A percentile compares a stretch with the other conserved stretches of the same genome.
These are phyloP conservation scores for Keithomyces neogunnii DNA, from an alignment of 2,329 filamentous ascomycete species.

Conservation along the genomic window DNA sequence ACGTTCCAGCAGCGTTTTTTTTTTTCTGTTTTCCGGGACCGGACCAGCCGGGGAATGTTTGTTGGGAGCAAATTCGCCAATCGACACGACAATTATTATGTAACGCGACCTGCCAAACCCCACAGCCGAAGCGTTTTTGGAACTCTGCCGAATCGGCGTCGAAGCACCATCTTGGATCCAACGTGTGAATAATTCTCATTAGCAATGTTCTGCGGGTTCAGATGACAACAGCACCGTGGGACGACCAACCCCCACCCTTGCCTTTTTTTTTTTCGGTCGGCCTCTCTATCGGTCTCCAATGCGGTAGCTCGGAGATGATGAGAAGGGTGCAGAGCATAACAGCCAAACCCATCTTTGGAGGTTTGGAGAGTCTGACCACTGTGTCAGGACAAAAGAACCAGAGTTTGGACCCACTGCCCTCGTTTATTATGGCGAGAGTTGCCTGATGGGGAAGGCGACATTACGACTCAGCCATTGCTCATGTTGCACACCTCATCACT, in stretches of 20 bases:
- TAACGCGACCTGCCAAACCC: not conserved
- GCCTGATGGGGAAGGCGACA: not conserved
- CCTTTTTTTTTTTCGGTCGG: not conserved
- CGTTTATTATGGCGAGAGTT: not conserved
- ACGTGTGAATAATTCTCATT: not conserved
- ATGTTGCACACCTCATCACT: no score
- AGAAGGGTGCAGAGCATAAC: no score
- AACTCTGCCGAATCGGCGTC: not conserved
- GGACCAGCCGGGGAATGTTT: not conserved
- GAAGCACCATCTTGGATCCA: not conserved
- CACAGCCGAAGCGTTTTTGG: conserved; percentile 4
- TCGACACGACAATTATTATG: not conserved
- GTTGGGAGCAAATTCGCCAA: not conserved
- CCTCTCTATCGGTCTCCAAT: not conserved
- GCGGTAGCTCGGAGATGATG: not conserved
- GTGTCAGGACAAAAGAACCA: not conserved
- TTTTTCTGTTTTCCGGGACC: not conserved
- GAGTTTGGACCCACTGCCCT: not conserved
- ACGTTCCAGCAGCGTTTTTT: conserved; percentile 1
- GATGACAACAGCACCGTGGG: not conserved
- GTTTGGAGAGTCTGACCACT: not conserved
- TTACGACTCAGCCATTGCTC: not conserved
- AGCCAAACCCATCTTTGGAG: not conserved
- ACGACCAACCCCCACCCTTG: not conserved
- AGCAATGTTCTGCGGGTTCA: not conserved